Percentiles rank a stretch among this genome's conserved stretches.
Conservation (phyloP, 805 yeast genomes). For the Metschnikowia lunata region DNA sequence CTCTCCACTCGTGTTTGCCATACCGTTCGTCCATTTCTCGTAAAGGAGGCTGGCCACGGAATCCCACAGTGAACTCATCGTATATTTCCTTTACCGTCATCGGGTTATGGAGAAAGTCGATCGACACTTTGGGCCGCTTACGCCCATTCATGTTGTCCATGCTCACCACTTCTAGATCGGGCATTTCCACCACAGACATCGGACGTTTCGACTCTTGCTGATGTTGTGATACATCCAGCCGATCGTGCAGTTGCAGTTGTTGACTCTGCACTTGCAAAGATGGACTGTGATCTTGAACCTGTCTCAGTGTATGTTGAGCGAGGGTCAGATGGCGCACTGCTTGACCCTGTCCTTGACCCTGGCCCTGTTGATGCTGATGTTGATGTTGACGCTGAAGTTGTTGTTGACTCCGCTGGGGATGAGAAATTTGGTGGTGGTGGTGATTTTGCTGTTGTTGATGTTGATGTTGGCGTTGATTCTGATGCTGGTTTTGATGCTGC, state of each 20-base stretch:
- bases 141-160: conserved; percentile 15
- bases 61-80: conserved; percentile 43
- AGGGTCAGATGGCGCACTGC: neutral
- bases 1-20: conserved; percentile 45
- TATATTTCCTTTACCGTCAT: conserved; percentile 42
- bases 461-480: conserved; percentile 1
- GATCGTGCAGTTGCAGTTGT: neutral
- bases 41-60: conserved; percentile 41
- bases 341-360: neutral
- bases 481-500: neutral
- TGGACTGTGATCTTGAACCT: conserved; percentile 3
- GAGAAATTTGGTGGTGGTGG: neutral
- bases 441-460: neutral
- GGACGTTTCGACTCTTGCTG: conserved; percentile 4
- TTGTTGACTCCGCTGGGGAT: neutral
- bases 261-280: conserved; percentile 1
- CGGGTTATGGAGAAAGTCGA: conserved; percentile 42
- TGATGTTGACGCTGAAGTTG: conserved; percentile 3
- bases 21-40: conserved; percentile 39
- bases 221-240: neutral
- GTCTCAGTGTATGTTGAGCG: conserved; percentile 1
- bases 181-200: conserved; percentile 13
- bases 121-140: conserved; percentile 34
- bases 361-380: conserved; percentile 1
- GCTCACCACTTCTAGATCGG: conserved; percentile 16